Evolutionary conservation across 1,284 basidiomycete genomes (phyloP).

Genomic region (Wolfiporia cocos): DNA sequence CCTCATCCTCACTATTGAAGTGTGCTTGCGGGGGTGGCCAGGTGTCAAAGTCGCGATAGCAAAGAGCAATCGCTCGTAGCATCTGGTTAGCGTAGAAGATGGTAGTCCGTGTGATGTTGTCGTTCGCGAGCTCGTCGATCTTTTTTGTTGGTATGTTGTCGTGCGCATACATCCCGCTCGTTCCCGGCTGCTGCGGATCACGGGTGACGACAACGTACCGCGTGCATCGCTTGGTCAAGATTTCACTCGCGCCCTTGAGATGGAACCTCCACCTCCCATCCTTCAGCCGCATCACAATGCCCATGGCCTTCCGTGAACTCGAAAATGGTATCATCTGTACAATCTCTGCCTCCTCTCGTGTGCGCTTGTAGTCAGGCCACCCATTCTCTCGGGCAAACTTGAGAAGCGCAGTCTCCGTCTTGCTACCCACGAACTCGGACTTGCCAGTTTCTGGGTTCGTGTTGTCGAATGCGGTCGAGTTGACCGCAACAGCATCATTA

Average conservation of each 20-base stretch:
- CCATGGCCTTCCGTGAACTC: conserved; percentile 95
- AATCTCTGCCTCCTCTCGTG: conserved; percentile 62
- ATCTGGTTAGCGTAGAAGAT: conserved; percentile 97
- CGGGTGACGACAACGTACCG: conserved; percentile 65
- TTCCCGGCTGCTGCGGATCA: conserved; percentile 21
- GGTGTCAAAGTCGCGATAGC: conserved; percentile 81
- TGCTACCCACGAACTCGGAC: conserved; percentile 82
- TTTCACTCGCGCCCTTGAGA: conserved; percentile 93
- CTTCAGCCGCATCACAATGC: conserved; percentile 68
- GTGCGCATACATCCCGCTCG: too few relatives aligned
- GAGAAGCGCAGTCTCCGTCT: conserved; percentile 94
- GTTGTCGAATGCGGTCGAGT: conserved; percentile 96
- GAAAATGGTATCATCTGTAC: conserved; percentile 95
- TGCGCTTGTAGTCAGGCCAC: conserved; percentile 75
- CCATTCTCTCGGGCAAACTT: conserved; percentile 83
- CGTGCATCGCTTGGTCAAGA: conserved; percentile 75
- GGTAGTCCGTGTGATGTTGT: conserved; percentile 87
- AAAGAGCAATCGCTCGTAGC: conserved; percentile 88
- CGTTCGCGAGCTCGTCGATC: conserved; percentile 61
- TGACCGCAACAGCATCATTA: conserved; percentile 86
- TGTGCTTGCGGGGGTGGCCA: conserved; percentile 73
- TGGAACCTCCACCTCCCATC: conserved; percentile 65
- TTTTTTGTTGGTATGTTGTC: conserved; percentile 47
- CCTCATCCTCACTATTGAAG: conserved; percentile 49
- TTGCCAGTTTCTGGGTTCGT: conserved; percentile 60